Conservation (phyloP, 2,329 filamentous ascomycete species). For the Fusarium stilboides region DNA sequence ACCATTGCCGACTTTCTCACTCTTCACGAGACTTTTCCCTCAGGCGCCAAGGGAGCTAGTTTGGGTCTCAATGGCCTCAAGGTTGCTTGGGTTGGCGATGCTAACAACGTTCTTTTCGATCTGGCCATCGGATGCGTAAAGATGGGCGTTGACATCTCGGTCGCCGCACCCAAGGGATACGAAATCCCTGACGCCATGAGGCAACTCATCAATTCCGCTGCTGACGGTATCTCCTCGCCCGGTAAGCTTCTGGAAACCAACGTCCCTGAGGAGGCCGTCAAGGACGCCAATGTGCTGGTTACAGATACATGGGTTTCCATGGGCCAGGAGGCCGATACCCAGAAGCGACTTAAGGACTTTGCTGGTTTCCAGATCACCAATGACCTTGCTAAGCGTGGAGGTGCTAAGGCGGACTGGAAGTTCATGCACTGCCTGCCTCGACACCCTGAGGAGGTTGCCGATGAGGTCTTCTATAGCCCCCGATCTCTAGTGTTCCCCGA, state of each 20-base stretch:
- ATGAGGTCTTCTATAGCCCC: constrained; percentile 93
- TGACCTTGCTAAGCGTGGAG: constrained; percentile 85
- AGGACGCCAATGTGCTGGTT: constrained; percentile 88
- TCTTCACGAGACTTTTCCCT: constrained; percentile 82
- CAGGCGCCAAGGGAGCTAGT: constrained; percentile 56
- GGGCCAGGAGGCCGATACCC: constrained; percentile 91
- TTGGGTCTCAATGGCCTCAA: constrained; percentile 87
- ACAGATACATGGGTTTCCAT: constrained; percentile 99
- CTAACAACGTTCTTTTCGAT: constrained; percentile 97
- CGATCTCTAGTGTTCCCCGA: constrained; percentile 92
- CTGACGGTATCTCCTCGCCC: constrained; percentile 68
- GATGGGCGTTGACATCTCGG: constrained; percentile 86
- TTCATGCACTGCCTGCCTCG: constrained; percentile 99
- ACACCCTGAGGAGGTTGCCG: constrained; percentile 91
- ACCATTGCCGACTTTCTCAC: constrained; percentile 95
- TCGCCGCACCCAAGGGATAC: constrained; percentile 90
- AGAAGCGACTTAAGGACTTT: constrained; percentile 85
- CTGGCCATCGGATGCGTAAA: constrained; percentile 90
- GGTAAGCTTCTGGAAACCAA: constrained; percentile 82
- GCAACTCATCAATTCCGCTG: constrained; percentile 77
- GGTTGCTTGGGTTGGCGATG: constrained; percentile 95
- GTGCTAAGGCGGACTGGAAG: constrained; percentile 90
- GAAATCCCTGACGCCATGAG: constrained; percentile 84
- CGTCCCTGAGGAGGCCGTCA: constrained; percentile 87
- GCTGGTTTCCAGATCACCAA: constrained; percentile 92